Base-by-base conservation (phyloP, 2,329 filamentous ascomycete species). In the Incumbomyces lentus region DNA sequence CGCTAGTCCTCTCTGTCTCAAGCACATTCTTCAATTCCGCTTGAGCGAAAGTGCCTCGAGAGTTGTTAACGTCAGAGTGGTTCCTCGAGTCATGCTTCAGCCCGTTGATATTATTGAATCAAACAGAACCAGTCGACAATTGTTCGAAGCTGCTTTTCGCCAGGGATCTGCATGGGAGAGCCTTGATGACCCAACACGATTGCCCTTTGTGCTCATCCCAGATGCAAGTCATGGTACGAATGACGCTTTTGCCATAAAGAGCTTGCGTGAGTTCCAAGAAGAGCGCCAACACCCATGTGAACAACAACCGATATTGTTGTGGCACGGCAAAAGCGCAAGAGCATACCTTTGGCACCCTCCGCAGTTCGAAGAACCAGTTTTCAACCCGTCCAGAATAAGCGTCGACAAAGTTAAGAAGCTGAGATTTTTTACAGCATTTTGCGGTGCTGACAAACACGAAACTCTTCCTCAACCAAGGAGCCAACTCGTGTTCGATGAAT, bases 1-100 rank as follows among this genome's bases (percentile, higher is more conserved):
- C n/a, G 45, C 52, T n/a, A 40, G 54, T 13, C 54, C 54, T 2
- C 22, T 16, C n/a, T 44, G 16, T 32, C 42, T 56, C 13, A 17
- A 14, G 11, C 44, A 47, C n/a, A 30, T 16, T 3, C 26, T 48
- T 4, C 7, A 22, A 10, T 55, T 55, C 19, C 33, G 42, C 10
- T 42, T 55, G 13, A 46, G 18, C 12, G 33, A 38, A 37, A 38
- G 33, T 16, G 13, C 11, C 14, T 45, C 42, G 13, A 45, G 42
- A n/a, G 30, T 6, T n/a, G 14, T 45, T 6, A 16, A 45, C 33
- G 34, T 45, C 8, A 35, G 11, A 19, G 16, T 45, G 2, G 6
- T 7, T n/a, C 42, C 42, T 12, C 14, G 18, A 19, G 42, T 6
- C 19, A 12, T 5, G 31, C 18, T 35, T 17, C 33, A 3, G 17